These are phyloP conservation scores for Hypoxylon rickii DNA, from an alignment of 495 filamentous ascomycete species.

Conservation along the genomic window DNA sequence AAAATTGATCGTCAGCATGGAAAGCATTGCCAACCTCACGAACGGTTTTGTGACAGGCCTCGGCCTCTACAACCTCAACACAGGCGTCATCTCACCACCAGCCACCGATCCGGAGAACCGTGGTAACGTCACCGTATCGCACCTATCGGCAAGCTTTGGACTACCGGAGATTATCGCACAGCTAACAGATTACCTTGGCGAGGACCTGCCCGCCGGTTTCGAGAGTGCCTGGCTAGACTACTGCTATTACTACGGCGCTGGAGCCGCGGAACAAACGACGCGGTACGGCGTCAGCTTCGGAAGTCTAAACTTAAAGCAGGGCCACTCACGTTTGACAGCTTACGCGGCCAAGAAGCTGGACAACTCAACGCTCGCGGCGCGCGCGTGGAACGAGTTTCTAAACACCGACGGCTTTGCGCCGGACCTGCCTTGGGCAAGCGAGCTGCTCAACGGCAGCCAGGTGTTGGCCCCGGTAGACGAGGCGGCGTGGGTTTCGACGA, in stretches of 20 bases:
- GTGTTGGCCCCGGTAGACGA: slow-evolving; percentile 47
- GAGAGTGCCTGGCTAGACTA: slow-evolving; percentile 52
- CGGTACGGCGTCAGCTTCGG: slow-evolving; percentile 51
- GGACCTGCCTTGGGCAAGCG: slow-evolving; percentile 39
- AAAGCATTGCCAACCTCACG: slow-evolving; percentile 48
- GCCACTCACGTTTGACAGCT: slow-evolving; percentile 52
- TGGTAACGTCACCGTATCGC: slow-evolving; percentile 47
- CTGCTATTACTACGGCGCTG: slow-evolving; percentile 48
- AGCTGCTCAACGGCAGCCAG: slow-evolving; percentile 39
- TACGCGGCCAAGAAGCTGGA: slow-evolving; percentile 41
- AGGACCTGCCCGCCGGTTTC: slow-evolving; percentile 38
- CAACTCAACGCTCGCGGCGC: slow-evolving; percentile 42
- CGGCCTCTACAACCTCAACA: slow-evolving; percentile 48
- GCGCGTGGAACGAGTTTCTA: slow-evolving; percentile 52
- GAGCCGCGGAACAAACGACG: slow-evolving; percentile 43
- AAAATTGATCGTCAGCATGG: slow-evolving; percentile 45
- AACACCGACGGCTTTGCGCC: slow-evolving; percentile 44
- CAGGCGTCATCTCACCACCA: slow-evolving; percentile 46
- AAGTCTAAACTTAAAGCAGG: slow-evolving; percentile 43
- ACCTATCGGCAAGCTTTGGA: slow-evolving; percentile 53
- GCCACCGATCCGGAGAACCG: slow-evolving; percentile 46
- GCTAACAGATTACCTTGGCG: slow-evolving; percentile 41
- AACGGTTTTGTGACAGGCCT: slow-evolving; percentile 55
- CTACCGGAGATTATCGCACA: slow-evolving; percentile 51
- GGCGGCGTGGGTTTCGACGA: slow-evolving; percentile 49